Conservation (phyloP, 768 basidiomycete species). For the Lactarius deliciosus region DNA sequence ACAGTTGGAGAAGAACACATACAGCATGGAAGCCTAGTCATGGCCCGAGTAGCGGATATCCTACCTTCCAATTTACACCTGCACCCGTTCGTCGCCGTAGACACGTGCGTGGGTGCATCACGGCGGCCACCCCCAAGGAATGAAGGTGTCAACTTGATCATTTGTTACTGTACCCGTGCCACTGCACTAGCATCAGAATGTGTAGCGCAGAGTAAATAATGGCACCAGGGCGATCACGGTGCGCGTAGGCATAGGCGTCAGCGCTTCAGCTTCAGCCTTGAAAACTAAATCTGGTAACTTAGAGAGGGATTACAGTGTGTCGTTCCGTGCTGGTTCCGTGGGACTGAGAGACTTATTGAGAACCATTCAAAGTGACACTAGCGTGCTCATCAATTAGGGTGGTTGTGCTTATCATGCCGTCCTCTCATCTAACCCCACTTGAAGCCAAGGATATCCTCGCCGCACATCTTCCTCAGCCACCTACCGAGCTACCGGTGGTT, state of each 20-base stretch:
- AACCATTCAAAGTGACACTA: neutral
- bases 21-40: constrained; percentile 54
- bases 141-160: neutral
- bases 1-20: constrained; percentile 85
- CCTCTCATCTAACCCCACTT: constrained; percentile 17
- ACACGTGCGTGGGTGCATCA: neutral
- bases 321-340: neutral
- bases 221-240: neutral
- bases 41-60: neutral
- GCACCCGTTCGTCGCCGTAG: neutral
- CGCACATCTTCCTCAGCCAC: constrained; percentile 20
- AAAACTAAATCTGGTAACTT: neutral
- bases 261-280: neutral
- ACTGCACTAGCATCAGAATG: neutral
- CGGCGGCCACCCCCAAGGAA: neutral
- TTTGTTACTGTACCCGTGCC: neutral
- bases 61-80: neutral
- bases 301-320: neutral
- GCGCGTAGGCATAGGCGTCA: neutral
- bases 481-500: constrained; percentile 13
- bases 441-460: constrained; percentile 13
- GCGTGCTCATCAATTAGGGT: neutral
- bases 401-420: neutral
- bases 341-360: neutral
- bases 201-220: neutral